Percentiles rank a stretch among this genome's conserved stretches.
phyloP scores from a whole-genome alignment of 83 land plant species.

The Picea mariana region DNA sequence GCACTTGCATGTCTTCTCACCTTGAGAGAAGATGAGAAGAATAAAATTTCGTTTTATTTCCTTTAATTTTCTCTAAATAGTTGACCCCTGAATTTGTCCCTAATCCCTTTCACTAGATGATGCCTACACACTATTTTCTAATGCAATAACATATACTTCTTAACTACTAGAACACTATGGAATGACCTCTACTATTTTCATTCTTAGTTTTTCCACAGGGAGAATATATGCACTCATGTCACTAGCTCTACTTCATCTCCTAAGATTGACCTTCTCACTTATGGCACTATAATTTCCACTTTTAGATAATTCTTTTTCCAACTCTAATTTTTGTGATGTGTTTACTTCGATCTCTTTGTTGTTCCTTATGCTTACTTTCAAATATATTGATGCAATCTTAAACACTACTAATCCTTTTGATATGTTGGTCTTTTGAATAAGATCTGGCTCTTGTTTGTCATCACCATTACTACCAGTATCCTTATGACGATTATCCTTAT shows the following conservation, averaged over 20 bases:
- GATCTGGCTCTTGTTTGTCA: too few species aligned
- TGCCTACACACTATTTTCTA: background rate
- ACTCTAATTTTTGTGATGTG: too few species aligned
- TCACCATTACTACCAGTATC: too few species aligned
- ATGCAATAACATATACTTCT: slow-evolving; percentile 5
- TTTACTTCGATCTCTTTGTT: too few species aligned
- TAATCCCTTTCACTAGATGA: background rate
- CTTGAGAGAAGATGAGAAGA: background rate
- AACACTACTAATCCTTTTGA: too few species aligned
- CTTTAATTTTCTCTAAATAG: slow-evolving; percentile 3
- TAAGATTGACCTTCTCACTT: slow-evolving; percentile 52
- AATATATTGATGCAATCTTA: slow-evolving; percentile 75
- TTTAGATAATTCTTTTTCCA: too few species aligned
- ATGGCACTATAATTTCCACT: too few species aligned
- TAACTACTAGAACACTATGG: background rate
- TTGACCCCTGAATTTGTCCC: background rate
- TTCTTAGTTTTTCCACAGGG: background rate
- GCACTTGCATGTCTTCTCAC: slow-evolving; percentile 9
- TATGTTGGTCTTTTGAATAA: slow-evolving; percentile 21
- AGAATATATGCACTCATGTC: slow-evolving; percentile 48
- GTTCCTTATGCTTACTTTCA: slow-evolving; percentile 74
- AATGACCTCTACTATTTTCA: slow-evolving; percentile 5
- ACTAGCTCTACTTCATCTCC: slow-evolving; percentile 81
- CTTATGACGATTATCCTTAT: too few species aligned
- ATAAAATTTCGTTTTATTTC: too few species aligned